Conservation (phyloP, 345 rosid genomes). For the Microcos paniculata region DNA sequence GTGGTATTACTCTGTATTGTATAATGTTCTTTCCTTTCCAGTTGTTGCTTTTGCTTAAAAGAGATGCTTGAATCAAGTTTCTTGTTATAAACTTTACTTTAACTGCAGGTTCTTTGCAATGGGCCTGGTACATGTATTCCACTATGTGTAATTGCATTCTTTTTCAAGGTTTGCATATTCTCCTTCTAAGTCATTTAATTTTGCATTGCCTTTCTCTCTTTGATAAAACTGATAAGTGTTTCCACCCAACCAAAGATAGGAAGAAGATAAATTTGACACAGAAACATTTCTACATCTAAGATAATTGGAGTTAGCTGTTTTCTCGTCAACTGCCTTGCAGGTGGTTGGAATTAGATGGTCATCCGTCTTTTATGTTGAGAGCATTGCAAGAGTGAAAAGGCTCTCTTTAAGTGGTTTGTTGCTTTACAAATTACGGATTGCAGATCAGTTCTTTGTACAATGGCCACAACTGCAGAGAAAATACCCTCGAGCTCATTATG, state of each 20-base stretch:
- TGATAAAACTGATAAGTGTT: background rate
- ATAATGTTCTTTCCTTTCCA: background rate
- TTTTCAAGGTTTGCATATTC: constrained; percentile 61
- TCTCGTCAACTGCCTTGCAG: constrained; percentile 35
- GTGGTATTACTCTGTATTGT: constrained; percentile 50
- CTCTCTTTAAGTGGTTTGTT: constrained; percentile 87
- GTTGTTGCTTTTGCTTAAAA: constrained; percentile 2
- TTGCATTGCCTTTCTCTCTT: background rate
- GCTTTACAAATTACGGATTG: constrained; percentile 68
- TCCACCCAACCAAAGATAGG: background rate
- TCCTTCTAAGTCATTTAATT: background rate
- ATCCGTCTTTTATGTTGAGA: constrained; percentile 75
- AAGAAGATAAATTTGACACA: background rate
- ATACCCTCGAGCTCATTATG: constrained; percentile 68
- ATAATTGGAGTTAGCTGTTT: background rate
- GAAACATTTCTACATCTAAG: background rate
- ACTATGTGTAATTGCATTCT: constrained; percentile 68
- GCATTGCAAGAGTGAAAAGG: constrained; percentile 86
- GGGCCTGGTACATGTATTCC: constrained; percentile 98
- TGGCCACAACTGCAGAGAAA: constrained; percentile 79
- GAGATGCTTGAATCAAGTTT: constrained; percentile 6
- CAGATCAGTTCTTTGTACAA: constrained; percentile 85
- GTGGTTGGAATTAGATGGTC: constrained; percentile 83
- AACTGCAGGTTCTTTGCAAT: constrained; percentile 75
- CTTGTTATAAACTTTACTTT: background rate